Base-by-base conservation (phyloP, 805 yeast species). In the Cyberlindnera maclurae region DNA sequence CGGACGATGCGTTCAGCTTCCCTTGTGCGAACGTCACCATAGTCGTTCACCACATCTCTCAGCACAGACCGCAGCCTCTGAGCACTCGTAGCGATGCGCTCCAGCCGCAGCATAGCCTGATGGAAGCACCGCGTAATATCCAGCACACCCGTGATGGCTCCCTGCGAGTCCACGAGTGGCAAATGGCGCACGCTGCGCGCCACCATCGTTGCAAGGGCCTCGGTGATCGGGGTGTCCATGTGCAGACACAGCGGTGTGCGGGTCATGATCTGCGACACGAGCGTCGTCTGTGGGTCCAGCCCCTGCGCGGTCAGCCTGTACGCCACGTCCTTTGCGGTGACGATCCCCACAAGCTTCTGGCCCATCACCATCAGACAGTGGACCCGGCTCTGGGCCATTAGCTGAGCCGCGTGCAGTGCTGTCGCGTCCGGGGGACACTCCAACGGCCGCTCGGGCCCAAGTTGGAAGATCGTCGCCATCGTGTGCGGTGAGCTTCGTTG, bases 261-360 rank as follows among this genome's bases (percentile, higher is more conserved):
- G 0, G 74, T 64, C 72, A 68, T 65, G 11, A 69, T 65, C 17
- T 54, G 51, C 26, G 52, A 55, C 5, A 68, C 65, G 4, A 47
- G 46, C 2, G 65, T 54, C 1, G 34, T 13, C 12, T 45, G 42
- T 1, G 62, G 59, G 29, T 56, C 54, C 16, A 58, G 31, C 6
- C 55, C 60, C 17, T 42, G 37, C 0, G 67, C 65, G 12, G 62
- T 60, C 4, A 64, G 70, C 28, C 68, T 56, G 29, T 65, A 65
- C 0, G 73, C 73, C n/a, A 69, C 49, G 46, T 69, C 75, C 42
- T 66, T 68, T 0, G 74, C 67, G 1, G 75, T 69, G 34, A 66
- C 56, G 7, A 69, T 49, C 2, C 73, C 74, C n/a, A 61, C 43
- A 15, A 65, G 45, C 35, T 51, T 51, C 29, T 36, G 44, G 32